phyloP scores from a whole-genome alignment of 2,329 filamentous ascomycete genomes.

The Colletotrichum kahawae region DNA sequence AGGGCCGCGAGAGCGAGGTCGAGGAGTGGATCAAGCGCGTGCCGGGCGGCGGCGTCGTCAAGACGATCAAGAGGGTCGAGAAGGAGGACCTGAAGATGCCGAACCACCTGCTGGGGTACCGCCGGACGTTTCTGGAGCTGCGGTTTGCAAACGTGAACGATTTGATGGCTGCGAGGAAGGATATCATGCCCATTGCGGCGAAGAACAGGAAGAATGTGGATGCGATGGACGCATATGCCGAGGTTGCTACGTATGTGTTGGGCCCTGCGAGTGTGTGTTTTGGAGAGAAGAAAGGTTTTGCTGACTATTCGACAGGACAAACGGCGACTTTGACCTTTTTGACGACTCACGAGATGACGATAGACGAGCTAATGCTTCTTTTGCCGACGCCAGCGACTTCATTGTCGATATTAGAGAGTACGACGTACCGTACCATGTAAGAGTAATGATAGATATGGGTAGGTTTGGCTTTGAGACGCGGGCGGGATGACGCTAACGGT shows the following conservation, averaged over 20 bases:
- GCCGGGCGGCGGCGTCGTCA: conserved; percentile 80
- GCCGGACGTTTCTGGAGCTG: conserved; percentile 85
- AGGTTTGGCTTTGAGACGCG: conserved; percentile 24
- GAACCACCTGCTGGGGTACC: conserved; percentile 92
- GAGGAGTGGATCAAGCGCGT: conserved; percentile 92
- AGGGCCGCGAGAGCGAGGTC: conserved; percentile 87
- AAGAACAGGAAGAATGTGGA: conserved; percentile 96
- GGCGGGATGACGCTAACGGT: conserved; percentile 25
- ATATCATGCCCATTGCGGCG: conserved; percentile 89
- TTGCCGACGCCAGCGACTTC: conserved; percentile 92
- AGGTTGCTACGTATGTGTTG: conserved; percentile 79
- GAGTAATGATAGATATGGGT: conserved; percentile 96
- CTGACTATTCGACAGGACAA: conserved; percentile 57
- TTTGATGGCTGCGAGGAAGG: conserved; percentile 81
- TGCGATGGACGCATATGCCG: conserved; percentile 97
- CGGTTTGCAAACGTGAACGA: conserved; percentile 88
- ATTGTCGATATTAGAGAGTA: conserved; percentile 99
- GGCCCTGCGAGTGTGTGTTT: neutral
- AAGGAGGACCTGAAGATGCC: conserved; percentile 96
- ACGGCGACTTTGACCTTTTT: conserved; percentile 91
- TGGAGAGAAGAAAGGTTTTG: neutral
- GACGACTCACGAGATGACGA: conserved; percentile 85
- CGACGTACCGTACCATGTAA: conserved; percentile 98
- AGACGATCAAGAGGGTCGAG: conserved; percentile 76
- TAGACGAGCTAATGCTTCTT: conserved; percentile 74